Evolutionary conservation across 768 basidiomycete genomes (phyloP), one percentile per base, ranked within the genome.

Genomic region (Rhizopogon rudus): DNA sequence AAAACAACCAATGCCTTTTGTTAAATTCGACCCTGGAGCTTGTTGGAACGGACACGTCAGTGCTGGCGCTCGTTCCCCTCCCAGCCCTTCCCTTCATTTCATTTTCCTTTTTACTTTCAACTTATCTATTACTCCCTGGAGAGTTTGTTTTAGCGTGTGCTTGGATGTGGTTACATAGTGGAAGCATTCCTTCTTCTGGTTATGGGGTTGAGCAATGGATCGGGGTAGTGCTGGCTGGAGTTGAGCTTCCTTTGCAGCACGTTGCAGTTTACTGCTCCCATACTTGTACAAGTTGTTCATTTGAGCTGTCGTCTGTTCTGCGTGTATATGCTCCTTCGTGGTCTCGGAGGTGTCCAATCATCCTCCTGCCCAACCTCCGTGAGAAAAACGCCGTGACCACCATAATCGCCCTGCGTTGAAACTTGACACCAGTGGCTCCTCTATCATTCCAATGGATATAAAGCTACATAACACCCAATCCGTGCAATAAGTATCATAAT

Each of bases 41-140:
- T 53, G 50, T 60, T 40, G 48, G 54, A 53, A 55, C 52, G 54
- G 51, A 55, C 54, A 53, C 51, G 17, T 40, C 39, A 40, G 54
- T 55, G 54, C 54, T 53, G 40, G 51, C 54, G 29, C 55, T 40
- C 42, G 20, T 54, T 44, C 44, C 16, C 22, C 52, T 37, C 51
- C 41, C 13, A 33, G 40, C 52, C 33, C 53, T 31, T 31, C 43
- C 52, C 44, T 42, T 55, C 56, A 46, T 46, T 39, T 40, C 46
- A 49, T 49, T 48, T 35, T 29, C 35, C 40, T 53, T 51, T 49
- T 55, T 43, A 45, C 49, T 45, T 53, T 17, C 20, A 40, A 20
- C 6, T 43, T 40, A 35, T 56, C 28, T 45, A 49, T 49, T 37
- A 49, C 48, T 49, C 48, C 48, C 22, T 16, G 22, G 48, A 35